Conservation (phyloP, 208 protist genomes). For the Acanthamoeba royreba region DNA sequence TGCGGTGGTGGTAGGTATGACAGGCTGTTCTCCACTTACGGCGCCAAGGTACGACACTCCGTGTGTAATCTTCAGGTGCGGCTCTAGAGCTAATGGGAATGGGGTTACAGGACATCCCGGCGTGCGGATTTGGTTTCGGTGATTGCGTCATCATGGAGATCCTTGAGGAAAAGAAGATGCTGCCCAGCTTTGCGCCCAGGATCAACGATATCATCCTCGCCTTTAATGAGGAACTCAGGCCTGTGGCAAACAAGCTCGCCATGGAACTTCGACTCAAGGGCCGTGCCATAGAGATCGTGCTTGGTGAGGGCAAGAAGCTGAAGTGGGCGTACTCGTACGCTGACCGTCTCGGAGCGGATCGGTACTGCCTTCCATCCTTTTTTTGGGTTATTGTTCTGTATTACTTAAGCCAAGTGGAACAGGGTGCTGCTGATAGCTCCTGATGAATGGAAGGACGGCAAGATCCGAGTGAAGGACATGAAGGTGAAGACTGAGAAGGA, state of each 20-base stretch:
- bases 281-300: constrained; percentile 87
- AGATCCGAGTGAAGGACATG: constrained; percentile 90
- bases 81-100: no score
- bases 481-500: not conserved
- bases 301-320: constrained; percentile 88
- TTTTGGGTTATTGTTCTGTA: not conserved
- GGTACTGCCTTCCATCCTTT: constrained; percentile 53
- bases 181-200: constrained; percentile 60
- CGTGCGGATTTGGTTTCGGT: constrained; percentile 93
- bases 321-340: constrained; percentile 91
- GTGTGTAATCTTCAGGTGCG: no score
- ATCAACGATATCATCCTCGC: constrained; percentile 84
- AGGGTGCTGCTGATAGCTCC: constrained; percentile 84
- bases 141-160: constrained; percentile 94
- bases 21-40: constrained; percentile 90
- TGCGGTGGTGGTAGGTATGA: constrained; percentile 95
- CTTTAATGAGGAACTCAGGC: constrained; percentile 90
- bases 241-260: constrained; percentile 82
- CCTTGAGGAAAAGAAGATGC: constrained; percentile 87
- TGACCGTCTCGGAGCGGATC: constrained; percentile 88
- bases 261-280: constrained; percentile 75
- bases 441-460: constrained; percentile 88
- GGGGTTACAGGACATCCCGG: constrained; percentile 79
- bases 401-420: no score
- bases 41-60: constrained; percentile 80